A percentile compares a stretch with the other conserved stretches of the same genome.
Conservation (phyloP, 2,329 filamentous ascomycete species). For the Sordariomycetes sp. region DNA sequence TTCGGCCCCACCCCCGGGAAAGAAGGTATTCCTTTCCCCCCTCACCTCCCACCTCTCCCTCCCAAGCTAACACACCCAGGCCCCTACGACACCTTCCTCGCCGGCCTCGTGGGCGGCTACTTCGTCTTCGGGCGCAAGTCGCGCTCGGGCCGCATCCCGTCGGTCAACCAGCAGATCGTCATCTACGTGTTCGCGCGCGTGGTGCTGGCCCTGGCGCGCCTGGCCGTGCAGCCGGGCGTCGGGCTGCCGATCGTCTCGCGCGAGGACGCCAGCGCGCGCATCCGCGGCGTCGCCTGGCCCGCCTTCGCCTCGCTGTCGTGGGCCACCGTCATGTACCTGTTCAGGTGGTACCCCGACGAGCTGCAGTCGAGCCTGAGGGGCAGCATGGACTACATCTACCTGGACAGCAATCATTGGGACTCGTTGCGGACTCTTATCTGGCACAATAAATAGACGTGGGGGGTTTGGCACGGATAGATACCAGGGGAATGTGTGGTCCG, state of each 20-base stretch:
- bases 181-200: constrained; percentile 96
- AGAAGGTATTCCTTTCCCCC: constrained; percentile 30
- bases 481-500: not conserved
- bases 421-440: constrained; percentile 73
- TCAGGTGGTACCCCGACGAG: constrained; percentile 82
- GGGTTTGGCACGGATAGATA: not conserved
- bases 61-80: constrained; percentile 24
- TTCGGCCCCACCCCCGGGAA: constrained; percentile 47
- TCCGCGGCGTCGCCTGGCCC: constrained; percentile 74
- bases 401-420: constrained; percentile 83
- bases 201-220: constrained; percentile 69
- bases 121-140: constrained; percentile 70
- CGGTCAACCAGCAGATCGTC: constrained; percentile 92
- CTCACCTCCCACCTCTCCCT: not conserved
- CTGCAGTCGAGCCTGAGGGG: constrained; percentile 83
- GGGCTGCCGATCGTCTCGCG: constrained; percentile 39
- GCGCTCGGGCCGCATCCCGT: constrained; percentile 56
- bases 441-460: constrained; percentile 55
- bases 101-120: constrained; percentile 84
- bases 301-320: constrained; percentile 85
- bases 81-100: constrained; percentile 74
- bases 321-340: constrained; percentile 92
- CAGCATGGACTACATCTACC: constrained; percentile 97
- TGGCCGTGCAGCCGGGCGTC: constrained; percentile 59
- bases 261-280: constrained; percentile 33